Evolutionary conservation across 345 rosid genomes (phyloP).

Genomic region (Populus euphratica): DNA sequence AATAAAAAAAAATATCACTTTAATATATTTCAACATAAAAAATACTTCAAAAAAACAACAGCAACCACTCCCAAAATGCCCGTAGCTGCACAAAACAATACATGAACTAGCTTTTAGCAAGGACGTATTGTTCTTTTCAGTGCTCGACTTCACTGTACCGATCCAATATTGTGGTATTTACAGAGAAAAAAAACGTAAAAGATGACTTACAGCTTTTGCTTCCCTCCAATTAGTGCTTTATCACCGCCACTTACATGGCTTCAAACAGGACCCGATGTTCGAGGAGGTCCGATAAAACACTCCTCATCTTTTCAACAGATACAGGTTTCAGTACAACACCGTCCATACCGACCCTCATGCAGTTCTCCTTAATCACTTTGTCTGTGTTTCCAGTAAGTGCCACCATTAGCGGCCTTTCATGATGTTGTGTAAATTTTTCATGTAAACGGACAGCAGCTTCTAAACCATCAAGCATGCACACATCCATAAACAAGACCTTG

Average conservation of each 20-base stretch:
- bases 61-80: no score
- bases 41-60: no score
- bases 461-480: conserved; percentile 56
- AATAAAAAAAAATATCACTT: no score
- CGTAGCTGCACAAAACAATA: neutral
- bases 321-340: conserved; percentile 71
- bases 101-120: neutral
- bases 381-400: conserved; percentile 76
- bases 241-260: conserved; percentile 25
- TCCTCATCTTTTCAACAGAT: conserved; percentile 82
- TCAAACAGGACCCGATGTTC: conserved; percentile 60
- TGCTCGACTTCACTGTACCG: neutral
- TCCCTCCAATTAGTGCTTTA: conserved; percentile 7
- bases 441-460: conserved; percentile 58
- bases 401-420: conserved; percentile 76
- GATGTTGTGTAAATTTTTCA: conserved; percentile 57
- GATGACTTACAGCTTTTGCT: neutral
- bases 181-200: neutral
- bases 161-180: neutral
- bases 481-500: conserved; percentile 79
- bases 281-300: conserved; percentile 61
- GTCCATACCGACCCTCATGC: conserved; percentile 81
- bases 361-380: conserved; percentile 68
- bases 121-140: neutral
- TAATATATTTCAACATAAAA: no score